Conservation (phyloP, 768 basidiomycete genomes). For the Dictyophora rubrovolvata region DNA sequence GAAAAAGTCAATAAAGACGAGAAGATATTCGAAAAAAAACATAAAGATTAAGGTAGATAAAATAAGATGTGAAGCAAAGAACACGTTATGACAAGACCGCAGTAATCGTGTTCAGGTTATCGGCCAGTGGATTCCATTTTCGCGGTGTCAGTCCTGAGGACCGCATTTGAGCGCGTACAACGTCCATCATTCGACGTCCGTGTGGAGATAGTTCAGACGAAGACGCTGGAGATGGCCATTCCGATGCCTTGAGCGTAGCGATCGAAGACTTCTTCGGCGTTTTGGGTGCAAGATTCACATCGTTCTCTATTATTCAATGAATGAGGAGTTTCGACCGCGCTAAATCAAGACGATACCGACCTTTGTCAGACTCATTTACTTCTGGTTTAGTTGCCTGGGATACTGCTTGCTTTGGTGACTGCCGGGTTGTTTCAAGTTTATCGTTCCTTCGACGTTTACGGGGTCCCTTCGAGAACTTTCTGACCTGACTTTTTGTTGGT, state of each 20-base stretch:
- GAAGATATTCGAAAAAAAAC: neutral
- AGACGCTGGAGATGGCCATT: constrained; percentile 49
- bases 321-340: neutral
- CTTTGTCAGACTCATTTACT: neutral
- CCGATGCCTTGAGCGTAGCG: neutral
- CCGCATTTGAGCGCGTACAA: neutral
- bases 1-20: neutral
- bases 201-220: constrained; percentile 68
- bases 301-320: neutral
- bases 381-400: neutral
- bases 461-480: neutral
- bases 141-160: neutral
- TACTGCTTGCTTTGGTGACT: neutral
- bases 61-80: neutral
- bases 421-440: neutral
- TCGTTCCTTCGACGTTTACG: neutral
- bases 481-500: neutral
- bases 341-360: neutral
- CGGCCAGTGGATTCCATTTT: neutral
- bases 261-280: neutral
- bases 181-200: constrained; percentile 56
- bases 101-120: neutral
- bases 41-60: neutral
- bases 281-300: neutral
- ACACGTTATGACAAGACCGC: neutral